Evolutionary conservation across 331 rosid species (phyloP).

Genomic region (Quercus tomentella): DNA sequence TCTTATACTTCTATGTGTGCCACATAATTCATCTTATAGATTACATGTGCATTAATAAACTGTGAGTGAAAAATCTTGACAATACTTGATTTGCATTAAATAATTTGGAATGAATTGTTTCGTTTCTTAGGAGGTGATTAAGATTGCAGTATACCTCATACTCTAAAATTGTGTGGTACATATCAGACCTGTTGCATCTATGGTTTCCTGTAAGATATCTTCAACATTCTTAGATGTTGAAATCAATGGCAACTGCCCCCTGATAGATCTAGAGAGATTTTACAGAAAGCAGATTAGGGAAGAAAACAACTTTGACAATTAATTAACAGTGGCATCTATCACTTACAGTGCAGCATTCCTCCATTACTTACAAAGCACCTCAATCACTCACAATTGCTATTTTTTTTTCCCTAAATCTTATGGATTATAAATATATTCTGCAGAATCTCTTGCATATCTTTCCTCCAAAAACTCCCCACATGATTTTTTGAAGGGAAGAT

Average conservation of each 20-base stretch:
- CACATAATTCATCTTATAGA: not conserved
- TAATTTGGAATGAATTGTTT: not conserved
- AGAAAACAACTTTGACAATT: not conserved
- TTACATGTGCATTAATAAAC: not conserved
- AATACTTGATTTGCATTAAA: not conserved
- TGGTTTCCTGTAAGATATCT: not conserved
- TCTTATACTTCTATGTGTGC: not conserved
- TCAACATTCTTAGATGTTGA: not conserved
- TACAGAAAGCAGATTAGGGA: not conserved
- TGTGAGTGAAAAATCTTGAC: not conserved
- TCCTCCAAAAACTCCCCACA: not conserved
- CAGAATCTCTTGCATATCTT: not conserved
- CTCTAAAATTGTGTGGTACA: not conserved
- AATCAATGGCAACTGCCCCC: not conserved
- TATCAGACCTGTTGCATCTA: not conserved
- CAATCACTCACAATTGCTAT: not conserved
- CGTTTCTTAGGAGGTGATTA: not conserved
- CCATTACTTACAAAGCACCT: not conserved
- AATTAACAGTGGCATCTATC: not conserved
- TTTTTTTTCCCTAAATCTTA: not conserved
- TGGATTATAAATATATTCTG: not conserved
- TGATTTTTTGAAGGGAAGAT: not conserved
- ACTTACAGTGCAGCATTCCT: not conserved
- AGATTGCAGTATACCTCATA: not conserved
- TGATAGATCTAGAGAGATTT: not conserved